These are phyloP conservation scores for Mrakia hoshinonis DNA, from an alignment of 768 basidiomycete genomes.

Conservation along the genomic window DNA sequence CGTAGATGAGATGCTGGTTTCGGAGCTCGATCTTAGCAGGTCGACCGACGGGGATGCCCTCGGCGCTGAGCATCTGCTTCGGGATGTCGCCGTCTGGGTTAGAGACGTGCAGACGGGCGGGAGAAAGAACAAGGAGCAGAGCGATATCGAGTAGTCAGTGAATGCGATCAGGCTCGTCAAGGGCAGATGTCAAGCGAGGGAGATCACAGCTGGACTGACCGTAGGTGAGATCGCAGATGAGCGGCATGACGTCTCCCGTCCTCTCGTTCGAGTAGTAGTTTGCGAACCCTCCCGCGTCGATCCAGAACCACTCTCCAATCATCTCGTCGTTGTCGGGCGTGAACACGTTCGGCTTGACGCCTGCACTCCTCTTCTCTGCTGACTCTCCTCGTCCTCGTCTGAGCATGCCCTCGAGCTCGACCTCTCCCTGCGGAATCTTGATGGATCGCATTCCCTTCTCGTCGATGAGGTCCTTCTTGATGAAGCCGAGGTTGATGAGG, in stretches of 20 bases:
- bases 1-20: constrained; percentile 90
- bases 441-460: neutral
- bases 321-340: constrained; percentile 80
- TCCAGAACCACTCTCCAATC: constrained; percentile 84
- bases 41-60: constrained; percentile 78
- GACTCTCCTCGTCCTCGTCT: constrained; percentile 39
- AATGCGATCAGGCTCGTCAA: neutral
- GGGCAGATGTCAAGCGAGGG: neutral
- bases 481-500: constrained; percentile 86
- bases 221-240: constrained; percentile 83
- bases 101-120: neutral
- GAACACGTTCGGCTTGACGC: constrained; percentile 56
- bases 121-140: neutral
- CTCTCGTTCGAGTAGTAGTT: constrained; percentile 36
- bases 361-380: constrained; percentile 45
- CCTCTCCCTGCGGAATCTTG: constrained; percentile 44
- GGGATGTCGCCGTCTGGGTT: constrained; percentile 56
- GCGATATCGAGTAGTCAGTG: neutral
- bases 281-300: constrained; percentile 72
- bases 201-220: constrained; percentile 48
- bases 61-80: constrained; percentile 39
- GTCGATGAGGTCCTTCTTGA: constrained; percentile 48
- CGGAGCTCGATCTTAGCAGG: constrained; percentile 73
- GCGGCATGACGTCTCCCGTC: constrained; percentile 45
- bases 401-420: constrained; percentile 78